A percentile compares a stretch with the other conserved stretches of the same genome.
Evolutionary conservation across 2,329 filamentous ascomycete genomes (phyloP).

Genomic region (Cladosporium sp.): DNA sequence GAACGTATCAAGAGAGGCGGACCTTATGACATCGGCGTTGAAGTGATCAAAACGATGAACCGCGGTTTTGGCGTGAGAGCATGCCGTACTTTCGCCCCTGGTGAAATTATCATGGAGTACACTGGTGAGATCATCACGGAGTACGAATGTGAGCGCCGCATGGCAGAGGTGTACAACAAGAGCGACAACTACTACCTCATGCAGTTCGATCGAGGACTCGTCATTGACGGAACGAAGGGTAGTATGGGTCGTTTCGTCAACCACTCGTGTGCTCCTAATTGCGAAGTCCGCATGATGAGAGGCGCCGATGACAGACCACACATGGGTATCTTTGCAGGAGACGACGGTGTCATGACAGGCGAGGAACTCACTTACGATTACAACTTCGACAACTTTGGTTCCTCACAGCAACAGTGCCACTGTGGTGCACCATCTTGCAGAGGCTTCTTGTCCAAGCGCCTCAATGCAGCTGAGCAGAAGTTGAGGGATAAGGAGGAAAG

Average conservation of each 20-base stretch:
- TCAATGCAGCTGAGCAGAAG: conserved; percentile 29
- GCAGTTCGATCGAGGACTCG: conserved; percentile 98
- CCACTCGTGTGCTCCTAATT: conserved; percentile 94
- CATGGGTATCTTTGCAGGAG: conserved; percentile 94
- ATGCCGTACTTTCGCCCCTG: conserved; percentile 78
- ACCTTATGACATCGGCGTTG: conserved; percentile 86
- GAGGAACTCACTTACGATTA: conserved; percentile 96
- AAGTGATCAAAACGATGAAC: conserved; percentile 85
- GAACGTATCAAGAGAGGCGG: conserved; percentile 69
- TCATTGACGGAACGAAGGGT: conserved; percentile 93
- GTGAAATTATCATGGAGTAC: conserved; percentile 98
- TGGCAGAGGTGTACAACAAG: conserved; percentile 90
- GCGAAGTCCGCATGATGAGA: conserved; percentile 73
- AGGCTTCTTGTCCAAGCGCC: conserved; percentile 47
- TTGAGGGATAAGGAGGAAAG: conserved; percentile 24
- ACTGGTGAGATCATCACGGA: conserved; percentile 97
- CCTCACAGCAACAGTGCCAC: conserved; percentile 50
- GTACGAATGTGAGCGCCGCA: conserved; percentile 84
- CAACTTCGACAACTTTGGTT: conserved; percentile 54
- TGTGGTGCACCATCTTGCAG: conserved; percentile 59
- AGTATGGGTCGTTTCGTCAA: conserved; percentile 98
- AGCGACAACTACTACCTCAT: conserved; percentile 98
- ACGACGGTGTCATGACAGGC: conserved; percentile 83
- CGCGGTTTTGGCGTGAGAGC: conserved; percentile 88
- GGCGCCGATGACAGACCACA: conserved; percentile 65